A percentile compares a stretch with the other conserved stretches of the same genome.
These are phyloP conservation scores for Auriscalpium vulgare DNA, from an alignment of 768 basidiomycete genomes.

Conservation along the genomic window DNA sequence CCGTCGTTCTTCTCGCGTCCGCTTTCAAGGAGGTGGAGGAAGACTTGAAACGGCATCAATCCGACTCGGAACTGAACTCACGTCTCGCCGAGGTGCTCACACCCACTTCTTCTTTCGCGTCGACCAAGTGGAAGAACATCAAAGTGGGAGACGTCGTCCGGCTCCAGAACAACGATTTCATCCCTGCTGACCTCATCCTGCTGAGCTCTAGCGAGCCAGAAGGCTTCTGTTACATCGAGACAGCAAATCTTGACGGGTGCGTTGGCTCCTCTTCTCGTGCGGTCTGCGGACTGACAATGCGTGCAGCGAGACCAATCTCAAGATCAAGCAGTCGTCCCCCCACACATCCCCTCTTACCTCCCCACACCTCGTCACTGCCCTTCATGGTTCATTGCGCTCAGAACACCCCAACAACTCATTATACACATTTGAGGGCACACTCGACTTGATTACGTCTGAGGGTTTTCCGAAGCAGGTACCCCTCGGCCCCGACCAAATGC, in stretches of 20 bases:
- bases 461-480: slow-evolving; percentile 76
- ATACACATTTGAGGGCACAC: slow-evolving; percentile 87
- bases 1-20: slow-evolving; percentile 81
- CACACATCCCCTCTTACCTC: slow-evolving; percentile 74
- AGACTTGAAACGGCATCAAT: slow-evolving; percentile 97
- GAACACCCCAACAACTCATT: slow-evolving; percentile 98
- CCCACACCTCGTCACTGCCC: slow-evolving; percentile 59
- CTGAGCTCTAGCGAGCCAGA: slow-evolving; percentile 92
- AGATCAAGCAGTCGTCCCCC: slow-evolving; percentile 93
- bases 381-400: slow-evolving; percentile 81
- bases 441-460: slow-evolving; percentile 51
- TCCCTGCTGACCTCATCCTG: slow-evolving; percentile 89
- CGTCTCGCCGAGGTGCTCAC: slow-evolving; percentile 71
- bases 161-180: slow-evolving; percentile 86
- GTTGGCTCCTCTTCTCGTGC: slow-evolving; percentile 11
- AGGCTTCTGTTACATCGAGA: slow-evolving; percentile 96
- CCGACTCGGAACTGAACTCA: slow-evolving; percentile 86
- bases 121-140: slow-evolving; percentile 83
- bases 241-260: slow-evolving; percentile 93
- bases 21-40: slow-evolving; percentile 96
- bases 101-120: slow-evolving; percentile 52
- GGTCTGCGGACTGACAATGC: not conserved
- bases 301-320: slow-evolving; percentile 89
- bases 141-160: slow-evolving; percentile 89
- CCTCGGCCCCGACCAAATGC: slow-evolving; percentile 88